Base-by-base conservation (phyloP, 164 flowering plant genomes). In the Magnolia kwangsiensis region DNA sequence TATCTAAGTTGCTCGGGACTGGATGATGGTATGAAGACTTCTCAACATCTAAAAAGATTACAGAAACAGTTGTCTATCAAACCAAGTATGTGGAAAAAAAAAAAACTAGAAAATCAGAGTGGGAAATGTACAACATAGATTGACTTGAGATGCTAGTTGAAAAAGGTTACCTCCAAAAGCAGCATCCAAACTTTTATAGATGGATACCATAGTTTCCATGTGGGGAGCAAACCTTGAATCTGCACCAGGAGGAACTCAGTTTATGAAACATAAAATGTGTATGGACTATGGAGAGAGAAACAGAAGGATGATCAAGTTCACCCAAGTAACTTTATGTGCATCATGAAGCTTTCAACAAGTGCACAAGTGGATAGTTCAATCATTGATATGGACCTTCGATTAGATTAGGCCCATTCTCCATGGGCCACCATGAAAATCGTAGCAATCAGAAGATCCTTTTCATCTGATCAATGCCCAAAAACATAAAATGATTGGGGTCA, bases 131-230 rank as follows among this genome's bases (percentile, higher is more conserved):
- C 89, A 89, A 51, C 83, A 45, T 50, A 51, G 23, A 55, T 64
- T 51, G 69, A 71, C 65, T 75, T 74, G 83, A 72, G 80, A 71
- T 51, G n/a, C 21, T 63, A 77, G 49, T 20, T 80, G 86, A 8
- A 75, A 63, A 72, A 82, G 23, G 13, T 76, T 80, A 65, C 84
- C 81, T 71, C 68, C 70, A 72, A 88, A 83, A 67, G 87, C 81
- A 16, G 89, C 83, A 71, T 88, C 83, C 87, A 88, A 77, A 68
- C 83, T 82, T 78, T 71, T 86, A 68, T 81, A 90, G 51, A 90
- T 87, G 78, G 75, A 37, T n/a, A 85, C 83, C 63, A 92, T 72
- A 59, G 83, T 88, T 70, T 87, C 93, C 75, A 89, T 70, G 74
- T 79, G 75, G 74, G 88, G 83, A 58, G 85, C 81, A 11, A 80